Conservation (phyloP, 805 yeast species). For the Hyphopichia homilentoma region DNA sequence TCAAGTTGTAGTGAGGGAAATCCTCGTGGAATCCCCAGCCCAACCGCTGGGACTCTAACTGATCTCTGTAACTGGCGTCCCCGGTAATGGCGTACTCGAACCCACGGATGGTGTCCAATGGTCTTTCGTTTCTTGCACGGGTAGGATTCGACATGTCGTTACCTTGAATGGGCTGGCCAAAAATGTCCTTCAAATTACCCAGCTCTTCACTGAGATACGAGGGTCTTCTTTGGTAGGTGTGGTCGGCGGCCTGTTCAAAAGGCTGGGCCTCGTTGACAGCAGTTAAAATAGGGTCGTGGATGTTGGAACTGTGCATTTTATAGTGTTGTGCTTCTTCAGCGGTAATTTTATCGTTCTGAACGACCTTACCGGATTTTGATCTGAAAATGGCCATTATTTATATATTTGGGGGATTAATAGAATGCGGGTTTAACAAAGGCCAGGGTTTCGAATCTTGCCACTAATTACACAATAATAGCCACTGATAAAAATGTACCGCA, state of each 20-base stretch:
- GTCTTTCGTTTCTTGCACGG: constrained; percentile 90
- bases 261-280: constrained; percentile 98
- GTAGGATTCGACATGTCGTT: constrained; percentile 94
- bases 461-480: no score
- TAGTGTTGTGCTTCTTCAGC: not conserved
- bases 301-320: constrained; percentile 38
- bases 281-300: constrained; percentile 84
- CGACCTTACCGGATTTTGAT: constrained; percentile 24
- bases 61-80: constrained; percentile 73
- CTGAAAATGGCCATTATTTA: constrained; percentile 29
- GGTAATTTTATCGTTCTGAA: not conserved
- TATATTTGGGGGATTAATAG: no score
- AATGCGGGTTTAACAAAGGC: no score
- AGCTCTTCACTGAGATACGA: constrained; percentile 45
- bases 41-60: constrained; percentile 68
- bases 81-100: constrained; percentile 95
- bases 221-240: constrained; percentile 35
- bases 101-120: constrained; percentile 89
- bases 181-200: constrained; percentile 68
- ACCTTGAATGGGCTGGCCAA: constrained; percentile 73
- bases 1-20: constrained; percentile 53
- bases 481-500: no score
- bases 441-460: no score
- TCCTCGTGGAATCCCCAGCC: constrained; percentile 89
- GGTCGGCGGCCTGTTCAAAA: constrained; percentile 58